phyloP scores from a whole-genome alignment of 495 filamentous ascomycete species.

The Aspergillus conjunctus region DNA sequence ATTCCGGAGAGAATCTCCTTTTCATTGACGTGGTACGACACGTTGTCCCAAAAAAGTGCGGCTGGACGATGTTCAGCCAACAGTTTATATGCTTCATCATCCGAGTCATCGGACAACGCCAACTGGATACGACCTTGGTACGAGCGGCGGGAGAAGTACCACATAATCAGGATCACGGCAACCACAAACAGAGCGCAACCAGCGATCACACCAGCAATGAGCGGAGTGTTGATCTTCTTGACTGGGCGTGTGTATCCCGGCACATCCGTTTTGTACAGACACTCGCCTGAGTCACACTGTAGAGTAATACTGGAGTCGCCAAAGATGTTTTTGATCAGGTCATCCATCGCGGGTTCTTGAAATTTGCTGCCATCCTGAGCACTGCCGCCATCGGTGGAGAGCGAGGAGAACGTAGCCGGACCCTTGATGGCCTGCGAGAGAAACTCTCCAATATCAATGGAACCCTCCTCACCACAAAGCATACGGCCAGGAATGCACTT shows the following conservation, averaged over 20 bases:
- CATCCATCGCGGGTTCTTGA: slow-evolving; percentile 86
- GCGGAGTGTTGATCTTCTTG: slow-evolving; percentile 94
- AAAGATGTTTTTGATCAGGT: slow-evolving; percentile 82
- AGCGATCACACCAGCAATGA: slow-evolving; percentile 94
- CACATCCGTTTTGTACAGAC: slow-evolving; percentile 86
- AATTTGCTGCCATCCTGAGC: slow-evolving; percentile 72
- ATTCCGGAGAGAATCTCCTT: slow-evolving; percentile 83
- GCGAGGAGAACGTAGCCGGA: slow-evolving; percentile 78
- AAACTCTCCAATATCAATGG: slow-evolving; percentile 90
- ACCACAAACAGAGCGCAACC: slow-evolving; percentile 86
- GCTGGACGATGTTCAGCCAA: slow-evolving; percentile 90
- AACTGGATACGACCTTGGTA: slow-evolving; percentile 72
- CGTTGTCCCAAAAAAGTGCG: slow-evolving; percentile 83
- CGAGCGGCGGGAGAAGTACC: slow-evolving; percentile 80
- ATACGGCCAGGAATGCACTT: slow-evolving; percentile 88
- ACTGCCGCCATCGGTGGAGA: slow-evolving; percentile 61
- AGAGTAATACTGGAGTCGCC: slow-evolving; percentile 87
- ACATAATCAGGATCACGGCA: slow-evolving; percentile 75
- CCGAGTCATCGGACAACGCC: slow-evolving; percentile 78
- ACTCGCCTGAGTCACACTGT: slow-evolving; percentile 84
- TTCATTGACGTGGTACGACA: slow-evolving; percentile 82
- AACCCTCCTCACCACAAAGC: slow-evolving; percentile 88
- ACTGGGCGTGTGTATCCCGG: slow-evolving; percentile 87
- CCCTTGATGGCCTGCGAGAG: slow-evolving; percentile 77
- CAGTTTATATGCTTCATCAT: slow-evolving; percentile 84